These are phyloP conservation scores for Leishmania major DNA, from an alignment of 208 protist genomes.

Conservation along the genomic window DNA sequence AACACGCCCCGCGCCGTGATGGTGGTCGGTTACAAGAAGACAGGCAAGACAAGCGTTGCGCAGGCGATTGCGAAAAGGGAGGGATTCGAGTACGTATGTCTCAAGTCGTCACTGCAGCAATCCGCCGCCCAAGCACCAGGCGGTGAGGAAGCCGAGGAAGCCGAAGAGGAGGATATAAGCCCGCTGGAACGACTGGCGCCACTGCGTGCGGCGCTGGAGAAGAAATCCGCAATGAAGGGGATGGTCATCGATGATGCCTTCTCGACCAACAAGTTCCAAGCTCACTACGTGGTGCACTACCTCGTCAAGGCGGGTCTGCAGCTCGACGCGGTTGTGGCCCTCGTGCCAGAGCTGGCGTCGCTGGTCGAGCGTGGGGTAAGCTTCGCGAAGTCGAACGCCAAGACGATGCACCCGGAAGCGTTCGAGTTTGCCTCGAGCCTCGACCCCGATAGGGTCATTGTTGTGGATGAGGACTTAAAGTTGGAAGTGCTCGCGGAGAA, in stretches of 20 bases:
- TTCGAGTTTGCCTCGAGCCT: constrained; percentile 74
- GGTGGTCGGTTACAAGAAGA: constrained; percentile 69
- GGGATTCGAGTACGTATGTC: constrained; percentile 74
- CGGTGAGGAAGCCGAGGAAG: constrained; percentile 22
- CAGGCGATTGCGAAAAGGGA: constrained; percentile 50
- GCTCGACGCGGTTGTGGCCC: constrained; percentile 63
- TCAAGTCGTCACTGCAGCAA: constrained; percentile 20
- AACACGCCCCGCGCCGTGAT: constrained; percentile 63
- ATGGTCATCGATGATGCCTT: constrained; percentile 86
- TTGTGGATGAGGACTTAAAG: constrained; percentile 51
- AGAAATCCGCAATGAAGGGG: constrained; percentile 51
- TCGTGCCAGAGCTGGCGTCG: constrained; percentile 51
- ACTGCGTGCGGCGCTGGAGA: constrained; percentile 43
- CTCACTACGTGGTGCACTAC: constrained; percentile 71
- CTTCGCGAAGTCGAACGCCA: constrained; percentile 42
- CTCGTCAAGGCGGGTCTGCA: constrained; percentile 56
- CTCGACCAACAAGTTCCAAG: constrained; percentile 68
- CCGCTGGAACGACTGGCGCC: constrained; percentile 39
- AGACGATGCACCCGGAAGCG: constrained; percentile 69
- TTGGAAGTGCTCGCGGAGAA: constrained; percentile 43
- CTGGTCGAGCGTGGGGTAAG: constrained; percentile 51
- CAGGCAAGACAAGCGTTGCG: constrained; percentile 78
- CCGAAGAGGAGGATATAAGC: constrained; percentile 13
- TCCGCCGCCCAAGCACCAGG: not conserved
- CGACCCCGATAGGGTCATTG: constrained; percentile 41